Conservation (phyloP, 257 asterid species). For the Fraxinus americana region DNA sequence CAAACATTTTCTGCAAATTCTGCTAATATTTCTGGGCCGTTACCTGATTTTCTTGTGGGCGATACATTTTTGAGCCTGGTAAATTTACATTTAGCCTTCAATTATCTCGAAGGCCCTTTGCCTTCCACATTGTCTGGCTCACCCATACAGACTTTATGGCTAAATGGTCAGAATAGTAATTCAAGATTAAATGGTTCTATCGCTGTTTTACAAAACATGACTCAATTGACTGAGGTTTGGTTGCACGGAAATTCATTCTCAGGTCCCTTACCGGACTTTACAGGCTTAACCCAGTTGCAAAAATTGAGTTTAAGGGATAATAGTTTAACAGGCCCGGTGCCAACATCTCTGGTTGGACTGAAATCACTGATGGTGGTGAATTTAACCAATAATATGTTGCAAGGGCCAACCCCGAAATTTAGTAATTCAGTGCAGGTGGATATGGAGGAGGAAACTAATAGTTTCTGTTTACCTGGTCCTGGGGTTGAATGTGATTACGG, state of each 20-base stretch:
- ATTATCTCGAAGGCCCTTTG: conserved; percentile 65
- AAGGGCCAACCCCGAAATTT: conserved; percentile 71
- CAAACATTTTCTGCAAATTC: conserved; percentile 58
- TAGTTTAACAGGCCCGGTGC: conserved; percentile 67
- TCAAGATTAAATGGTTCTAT: conserved; percentile 57
- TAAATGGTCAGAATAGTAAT: conserved; percentile 52
- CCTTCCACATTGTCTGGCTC: conserved; percentile 60
- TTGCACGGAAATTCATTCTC: conserved; percentile 56
- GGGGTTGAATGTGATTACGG: conserved; percentile 63
- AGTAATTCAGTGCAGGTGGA: conserved; percentile 40
- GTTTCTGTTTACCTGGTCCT: conserved; percentile 56
- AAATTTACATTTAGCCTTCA: conserved; percentile 47
- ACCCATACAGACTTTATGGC: conserved; percentile 57
- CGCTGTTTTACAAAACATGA: conserved; percentile 57
- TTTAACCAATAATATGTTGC: conserved; percentile 65
- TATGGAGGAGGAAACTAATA: conserved; percentile 32
- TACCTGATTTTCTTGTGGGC: conserved; percentile 61
- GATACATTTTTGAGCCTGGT: conserved; percentile 47
- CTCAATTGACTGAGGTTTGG: conserved; percentile 56
- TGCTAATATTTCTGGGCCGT: conserved; percentile 51
- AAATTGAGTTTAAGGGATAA: conserved; percentile 65
- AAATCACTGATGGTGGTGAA: conserved; percentile 51
- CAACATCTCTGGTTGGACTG: conserved; percentile 47
- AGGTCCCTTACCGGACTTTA: conserved; percentile 70
- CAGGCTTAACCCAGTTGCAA: conserved; percentile 40